Evolutionary conservation across 2,329 filamentous ascomycete genomes (phyloP).

Genomic region (Hypoxylon sp.): DNA sequence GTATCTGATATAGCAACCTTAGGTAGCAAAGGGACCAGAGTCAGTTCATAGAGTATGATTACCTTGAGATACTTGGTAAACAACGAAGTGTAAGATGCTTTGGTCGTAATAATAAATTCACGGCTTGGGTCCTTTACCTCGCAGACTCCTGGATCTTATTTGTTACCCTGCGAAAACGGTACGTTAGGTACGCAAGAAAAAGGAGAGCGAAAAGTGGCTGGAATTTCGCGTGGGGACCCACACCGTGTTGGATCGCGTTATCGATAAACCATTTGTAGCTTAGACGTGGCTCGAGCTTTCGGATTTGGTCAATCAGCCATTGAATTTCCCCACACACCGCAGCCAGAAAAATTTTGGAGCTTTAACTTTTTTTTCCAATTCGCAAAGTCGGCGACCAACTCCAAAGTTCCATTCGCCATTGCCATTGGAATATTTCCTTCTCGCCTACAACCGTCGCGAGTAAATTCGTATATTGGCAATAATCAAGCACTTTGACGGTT

Average conservation of each 20-base stretch:
- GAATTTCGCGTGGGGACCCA: not conserved
- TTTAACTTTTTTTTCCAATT: conserved; percentile 45
- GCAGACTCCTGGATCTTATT: too few relatives aligned
- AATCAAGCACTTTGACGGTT: conserved; percentile 44
- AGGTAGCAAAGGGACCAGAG: too few relatives aligned
- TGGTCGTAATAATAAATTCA: too few relatives aligned
- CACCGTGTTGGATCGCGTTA: conserved; percentile 57
- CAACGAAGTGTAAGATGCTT: too few relatives aligned
- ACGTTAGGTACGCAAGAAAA: not conserved
- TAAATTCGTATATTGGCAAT: conserved; percentile 31
- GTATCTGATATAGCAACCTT: too few relatives aligned
- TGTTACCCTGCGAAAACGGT: too few relatives aligned
- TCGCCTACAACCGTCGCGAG: conserved; percentile 44
- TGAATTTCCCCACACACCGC: conserved; percentile 41
- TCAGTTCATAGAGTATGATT: too few relatives aligned
- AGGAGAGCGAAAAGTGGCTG: conserved; percentile 8
- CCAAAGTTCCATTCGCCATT: conserved; percentile 34
- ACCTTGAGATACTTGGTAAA: too few relatives aligned
- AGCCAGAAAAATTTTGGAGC: conserved; percentile 55
- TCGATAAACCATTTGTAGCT: conserved; percentile 68
- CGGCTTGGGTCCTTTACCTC: too few relatives aligned
- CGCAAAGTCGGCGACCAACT: conserved; percentile 35
- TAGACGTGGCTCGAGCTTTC: conserved; percentile 37
- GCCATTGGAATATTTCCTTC: conserved; percentile 42
- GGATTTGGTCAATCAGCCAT: conserved; percentile 31